Conservation (phyloP, 2,329 filamentous ascomycete species). For the Alternaria metachromatica region DNA sequence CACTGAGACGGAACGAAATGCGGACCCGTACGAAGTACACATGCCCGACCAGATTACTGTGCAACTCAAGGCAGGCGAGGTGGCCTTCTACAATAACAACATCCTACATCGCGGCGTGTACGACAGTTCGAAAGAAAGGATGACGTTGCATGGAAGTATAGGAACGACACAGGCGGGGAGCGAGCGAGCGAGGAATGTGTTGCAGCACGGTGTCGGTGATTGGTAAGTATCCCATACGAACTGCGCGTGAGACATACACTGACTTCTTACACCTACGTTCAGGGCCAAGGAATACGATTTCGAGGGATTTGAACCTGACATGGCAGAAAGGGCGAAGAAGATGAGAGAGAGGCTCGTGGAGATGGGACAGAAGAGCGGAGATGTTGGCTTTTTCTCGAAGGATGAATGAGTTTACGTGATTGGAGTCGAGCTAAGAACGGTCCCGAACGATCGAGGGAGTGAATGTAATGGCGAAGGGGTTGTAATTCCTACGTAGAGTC, state of each 20-base stretch:
- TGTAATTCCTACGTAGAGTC: background rate
- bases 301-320: constrained; percentile 64
- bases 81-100: constrained; percentile 90
- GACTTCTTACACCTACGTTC: background rate
- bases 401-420: constrained; percentile 35
- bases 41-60: constrained; percentile 72
- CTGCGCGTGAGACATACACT: background rate
- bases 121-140: constrained; percentile 63
- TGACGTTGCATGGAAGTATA: constrained; percentile 76
- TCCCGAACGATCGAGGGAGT: background rate
- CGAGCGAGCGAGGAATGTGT: constrained; percentile 71
- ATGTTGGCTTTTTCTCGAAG: constrained; percentile 63
- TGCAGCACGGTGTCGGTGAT: constrained; percentile 74
- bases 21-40: constrained; percentile 67
- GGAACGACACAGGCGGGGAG: constrained; percentile 64
- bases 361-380: constrained; percentile 65
- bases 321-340: constrained; percentile 63
- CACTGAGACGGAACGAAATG: constrained; percentile 71
- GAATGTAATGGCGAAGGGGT: background rate
- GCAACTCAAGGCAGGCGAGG: constrained; percentile 73
- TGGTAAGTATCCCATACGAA: constrained; percentile 49
- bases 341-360: constrained; percentile 70
- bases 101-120: constrained; percentile 79
- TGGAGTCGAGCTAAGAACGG: background rate
- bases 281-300: constrained; percentile 66